Conservation (phyloP, 164 flowering plant species). For the Euptelea pleiosperma region DNA sequence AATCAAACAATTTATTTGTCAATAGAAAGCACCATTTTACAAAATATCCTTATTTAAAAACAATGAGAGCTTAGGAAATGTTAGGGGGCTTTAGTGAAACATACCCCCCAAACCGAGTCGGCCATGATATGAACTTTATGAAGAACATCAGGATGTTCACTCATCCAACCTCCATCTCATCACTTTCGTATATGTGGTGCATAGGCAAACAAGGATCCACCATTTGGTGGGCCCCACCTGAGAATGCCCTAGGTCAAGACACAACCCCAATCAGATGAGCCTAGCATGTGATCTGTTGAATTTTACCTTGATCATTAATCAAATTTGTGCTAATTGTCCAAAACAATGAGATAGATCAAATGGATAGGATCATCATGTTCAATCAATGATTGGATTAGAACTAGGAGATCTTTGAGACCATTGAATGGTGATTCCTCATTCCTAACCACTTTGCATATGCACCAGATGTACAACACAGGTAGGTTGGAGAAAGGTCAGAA, state of each 20-base stretch:
- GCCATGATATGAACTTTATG: neutral
- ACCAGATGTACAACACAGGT: neutral
- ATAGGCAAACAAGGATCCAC: constrained; percentile 1
- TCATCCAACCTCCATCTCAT: neutral
- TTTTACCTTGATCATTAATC: no score
- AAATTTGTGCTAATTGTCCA: no score
- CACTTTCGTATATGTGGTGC: neutral
- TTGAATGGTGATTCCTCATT: no score
- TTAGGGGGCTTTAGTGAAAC: neutral
- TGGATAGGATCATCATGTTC: no score
- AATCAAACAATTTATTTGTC: no score
- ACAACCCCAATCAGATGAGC: neutral
- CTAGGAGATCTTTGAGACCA: no score
- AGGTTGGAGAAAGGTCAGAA: neutral
- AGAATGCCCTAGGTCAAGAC: no score
- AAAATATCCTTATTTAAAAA: no score
- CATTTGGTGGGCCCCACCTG: neutral
- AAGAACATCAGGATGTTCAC: neutral
- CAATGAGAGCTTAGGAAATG: no score
- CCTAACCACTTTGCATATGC: neutral
- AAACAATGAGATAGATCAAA: no score
- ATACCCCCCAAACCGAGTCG: neutral
- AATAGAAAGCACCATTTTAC: no score
- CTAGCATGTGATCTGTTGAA: neutral
- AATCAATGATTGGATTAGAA: no score